Conservation (phyloP, 2,329 filamentous ascomycete species). For the Aspergillus transmontanensis region DNA sequence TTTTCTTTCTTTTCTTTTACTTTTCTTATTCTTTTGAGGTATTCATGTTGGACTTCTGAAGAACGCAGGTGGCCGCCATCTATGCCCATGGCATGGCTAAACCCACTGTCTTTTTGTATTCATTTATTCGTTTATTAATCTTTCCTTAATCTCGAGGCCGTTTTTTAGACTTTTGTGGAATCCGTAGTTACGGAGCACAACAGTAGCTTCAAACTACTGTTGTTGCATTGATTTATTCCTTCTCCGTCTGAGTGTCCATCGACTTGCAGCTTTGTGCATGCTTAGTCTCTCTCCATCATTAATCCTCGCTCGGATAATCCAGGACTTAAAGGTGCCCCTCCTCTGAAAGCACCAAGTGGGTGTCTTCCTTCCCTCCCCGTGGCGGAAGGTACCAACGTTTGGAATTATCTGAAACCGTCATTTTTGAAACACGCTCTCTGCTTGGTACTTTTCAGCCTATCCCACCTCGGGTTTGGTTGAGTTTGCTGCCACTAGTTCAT, state of each 20-base stretch:
- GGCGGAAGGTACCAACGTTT: conserved; percentile 22
- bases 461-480: conserved; percentile 22
- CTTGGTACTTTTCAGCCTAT: conserved; percentile 23
- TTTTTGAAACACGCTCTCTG: conserved; percentile 28
- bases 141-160: background rate
- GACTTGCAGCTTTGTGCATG: conserved; percentile 20
- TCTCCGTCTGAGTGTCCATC: conserved; percentile 20
- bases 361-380: conserved; percentile 15
- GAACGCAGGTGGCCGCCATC: background rate
- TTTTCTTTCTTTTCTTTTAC: background rate
- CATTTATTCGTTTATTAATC: background rate
- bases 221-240: conserved; percentile 22
- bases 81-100: conserved; percentile 12
- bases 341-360: conserved; percentile 9
- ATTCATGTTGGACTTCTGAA: background rate
- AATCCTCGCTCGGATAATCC: conserved; percentile 16
- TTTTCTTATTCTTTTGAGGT: background rate
- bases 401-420: conserved; percentile 28
- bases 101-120: background rate
- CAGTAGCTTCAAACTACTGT: conserved; percentile 25
- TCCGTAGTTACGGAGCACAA: conserved; percentile 23
- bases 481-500: conserved; percentile 12
- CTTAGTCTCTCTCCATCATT: conserved; percentile 14
- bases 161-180: conserved; percentile 6
- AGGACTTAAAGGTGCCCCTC: conserved; percentile 19